Base-by-base conservation (phyloP, 768 basidiomycete species). In the Tubosaeta brunneosetosa region DNA sequence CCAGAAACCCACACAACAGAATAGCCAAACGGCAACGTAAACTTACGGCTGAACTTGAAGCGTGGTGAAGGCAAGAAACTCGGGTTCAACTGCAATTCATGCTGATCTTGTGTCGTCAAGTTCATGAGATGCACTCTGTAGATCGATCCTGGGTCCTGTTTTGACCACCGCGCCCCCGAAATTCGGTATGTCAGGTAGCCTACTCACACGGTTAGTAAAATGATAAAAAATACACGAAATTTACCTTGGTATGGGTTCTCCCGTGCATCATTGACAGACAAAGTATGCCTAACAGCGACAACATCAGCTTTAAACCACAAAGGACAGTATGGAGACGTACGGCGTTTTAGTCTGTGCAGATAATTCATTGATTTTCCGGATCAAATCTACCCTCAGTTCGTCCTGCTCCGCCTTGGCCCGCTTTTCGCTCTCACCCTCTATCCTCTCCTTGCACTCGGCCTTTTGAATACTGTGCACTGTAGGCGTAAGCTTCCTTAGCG, bases 11-110 rank as follows among this genome's bases (percentile, higher is more conserved):
- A 65, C 63, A 58, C 44, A 4, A 67, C 45, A 0, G 55, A 63
- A 49, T 61, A n/a, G 2, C 62, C 64, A 10, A 60, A 8, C 0
- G 56, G 58, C 37, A 68, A 40, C 25, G 26, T 49, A 34, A 68
- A 68, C 6, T 9, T 51, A 25, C 61, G 50, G 0, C 1, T 12
- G 25, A 47, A 50, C 36, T 25, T 55, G 4, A 68, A 66, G 13
- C 46, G 57, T 0, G 67, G 67, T 0, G 62, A 56, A 19, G 68
- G 67, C 14, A 60, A 56, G 4, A 43, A 14, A 3, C 17, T 55
- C 1, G 22, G 22, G 22, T 22, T 22, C 22, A 22, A 22, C 22
- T 22, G 22, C 22, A 22, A 22, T 22, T 22, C 22, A 22, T 22
- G 22, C 22, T 22, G 22, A 22, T 22, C 22, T 22, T 22, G 22